Conservation (phyloP, 352 stramenopile species). For the Phytopythium mirpurense region DNA sequence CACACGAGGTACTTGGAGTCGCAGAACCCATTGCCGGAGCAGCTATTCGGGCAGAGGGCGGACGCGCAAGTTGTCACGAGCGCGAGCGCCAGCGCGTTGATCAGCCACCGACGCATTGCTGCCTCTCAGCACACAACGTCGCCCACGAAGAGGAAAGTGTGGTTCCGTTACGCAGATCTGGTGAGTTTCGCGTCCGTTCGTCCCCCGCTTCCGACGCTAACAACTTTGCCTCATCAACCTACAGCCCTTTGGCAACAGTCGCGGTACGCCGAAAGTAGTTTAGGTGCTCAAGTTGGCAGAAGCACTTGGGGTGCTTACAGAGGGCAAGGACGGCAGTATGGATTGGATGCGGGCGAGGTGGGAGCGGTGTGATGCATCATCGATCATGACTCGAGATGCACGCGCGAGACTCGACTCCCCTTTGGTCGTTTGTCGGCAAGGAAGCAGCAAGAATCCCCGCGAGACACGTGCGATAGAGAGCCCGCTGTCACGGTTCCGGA, state of each 20-base stretch:
- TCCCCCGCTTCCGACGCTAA: no score
- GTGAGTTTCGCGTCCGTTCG: not conserved
- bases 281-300: not conserved
- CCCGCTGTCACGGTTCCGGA: conserved; percentile 39
- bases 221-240: not conserved
- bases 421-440: no score
- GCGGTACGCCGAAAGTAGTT: no score
- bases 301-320: no score
- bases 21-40: conserved; percentile 52
- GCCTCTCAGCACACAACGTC: not conserved
- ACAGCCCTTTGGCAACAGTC: not conserved
- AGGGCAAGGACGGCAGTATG: no score
- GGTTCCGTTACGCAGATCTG: no score
- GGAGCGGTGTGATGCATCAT: no score
- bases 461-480: conserved; percentile 13
- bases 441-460: not conserved
- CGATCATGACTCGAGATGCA: no score
- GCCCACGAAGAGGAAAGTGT: no score
- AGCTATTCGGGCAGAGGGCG: conserved; percentile 49
- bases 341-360: no score
- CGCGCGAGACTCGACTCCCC: no score
- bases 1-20: conserved; percentile 47
- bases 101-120: not conserved
- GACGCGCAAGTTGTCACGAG: conserved; percentile 1
- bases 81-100: conserved; percentile 1